Evolutionary conservation across 176 grass and related monocot genomes (phyloP).

Genomic region (Metroxylon sagu): DNA sequence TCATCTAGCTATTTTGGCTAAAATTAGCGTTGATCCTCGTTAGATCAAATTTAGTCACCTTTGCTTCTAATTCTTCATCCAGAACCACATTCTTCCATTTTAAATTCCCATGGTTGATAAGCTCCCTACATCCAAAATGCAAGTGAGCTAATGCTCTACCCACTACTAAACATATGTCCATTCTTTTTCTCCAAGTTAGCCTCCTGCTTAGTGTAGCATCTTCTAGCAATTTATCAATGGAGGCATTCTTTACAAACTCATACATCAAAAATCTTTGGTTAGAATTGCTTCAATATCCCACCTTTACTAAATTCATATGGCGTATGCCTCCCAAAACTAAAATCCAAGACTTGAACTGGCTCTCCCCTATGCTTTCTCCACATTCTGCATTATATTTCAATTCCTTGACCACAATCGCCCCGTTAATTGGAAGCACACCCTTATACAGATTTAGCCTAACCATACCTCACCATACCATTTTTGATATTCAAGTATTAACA

Average conservation of each 20-base stretch:
- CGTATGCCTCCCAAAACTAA: background rate
- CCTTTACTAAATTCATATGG: constrained; percentile 2
- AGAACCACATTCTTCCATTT: constrained; percentile 8
- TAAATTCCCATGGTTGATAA: background rate
- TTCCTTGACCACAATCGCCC: background rate
- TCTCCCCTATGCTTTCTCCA: background rate
- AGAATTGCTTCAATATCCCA: background rate
- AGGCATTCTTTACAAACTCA: constrained; percentile 1
- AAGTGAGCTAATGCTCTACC: background rate
- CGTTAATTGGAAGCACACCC: background rate
- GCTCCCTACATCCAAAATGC: background rate
- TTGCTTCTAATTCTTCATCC: constrained; percentile 1
- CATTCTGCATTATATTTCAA: background rate
- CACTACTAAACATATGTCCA: background rate
- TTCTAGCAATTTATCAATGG: constrained; percentile 1
- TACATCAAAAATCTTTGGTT: background rate
- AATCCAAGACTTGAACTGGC: constrained; percentile 4
- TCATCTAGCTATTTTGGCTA: background rate
- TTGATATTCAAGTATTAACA: too few species aligned
- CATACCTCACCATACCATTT: too few species aligned
- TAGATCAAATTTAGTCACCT: background rate
- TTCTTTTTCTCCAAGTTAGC: background rate
- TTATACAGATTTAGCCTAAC: background rate
- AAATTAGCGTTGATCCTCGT: too few species aligned
- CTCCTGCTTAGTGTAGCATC: background rate